These are phyloP conservation scores for Zygoascus flipseniorum DNA, from an alignment of 805 yeast genomes.

Conservation along the genomic window DNA sequence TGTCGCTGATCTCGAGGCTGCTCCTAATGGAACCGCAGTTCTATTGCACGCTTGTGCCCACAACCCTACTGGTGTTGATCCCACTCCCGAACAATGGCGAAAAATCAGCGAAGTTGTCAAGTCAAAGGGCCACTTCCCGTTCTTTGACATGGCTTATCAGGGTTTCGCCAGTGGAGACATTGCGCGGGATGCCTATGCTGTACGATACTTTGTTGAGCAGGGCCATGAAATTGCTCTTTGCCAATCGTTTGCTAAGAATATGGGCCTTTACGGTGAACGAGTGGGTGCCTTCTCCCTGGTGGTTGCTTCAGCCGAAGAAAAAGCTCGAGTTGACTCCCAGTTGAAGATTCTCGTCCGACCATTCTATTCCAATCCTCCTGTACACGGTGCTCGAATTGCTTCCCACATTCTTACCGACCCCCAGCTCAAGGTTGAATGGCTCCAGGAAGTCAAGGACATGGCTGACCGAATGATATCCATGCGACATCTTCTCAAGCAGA, in stretches of 20 bases:
- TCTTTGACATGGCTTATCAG: constrained; percentile 92
- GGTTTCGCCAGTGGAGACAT: constrained; percentile 87
- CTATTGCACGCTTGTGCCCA: constrained; percentile 93
- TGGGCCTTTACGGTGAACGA: constrained; percentile 94
- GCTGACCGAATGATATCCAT: constrained; percentile 69
- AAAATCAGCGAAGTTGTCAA: constrained; percentile 57
- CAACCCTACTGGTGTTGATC: constrained; percentile 95
- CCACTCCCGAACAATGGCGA: constrained; percentile 73
- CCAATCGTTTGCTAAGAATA: constrained; percentile 91
- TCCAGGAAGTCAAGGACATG: constrained; percentile 67
- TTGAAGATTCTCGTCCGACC: constrained; percentile 78
- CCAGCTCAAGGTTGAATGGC: constrained; percentile 64
- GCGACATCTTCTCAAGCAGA: constrained; percentile 54
- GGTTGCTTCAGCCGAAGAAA: constrained; percentile 39
- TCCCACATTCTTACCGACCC: constrained; percentile 60
- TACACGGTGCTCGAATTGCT: constrained; percentile 87
- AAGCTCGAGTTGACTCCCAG: constrained; percentile 59
- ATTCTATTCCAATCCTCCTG: constrained; percentile 87
- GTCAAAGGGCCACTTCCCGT: constrained; percentile 57
- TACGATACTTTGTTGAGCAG: constrained; percentile 37
- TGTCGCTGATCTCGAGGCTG: constrained; percentile 46
- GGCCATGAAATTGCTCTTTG: constrained; percentile 45
- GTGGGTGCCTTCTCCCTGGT: constrained; percentile 70
- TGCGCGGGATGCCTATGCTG: constrained; percentile 56
- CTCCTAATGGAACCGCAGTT: constrained; percentile 54